Conservation (phyloP, 495 filamentous ascomycete species). For the Neurospora sp. region DNA sequence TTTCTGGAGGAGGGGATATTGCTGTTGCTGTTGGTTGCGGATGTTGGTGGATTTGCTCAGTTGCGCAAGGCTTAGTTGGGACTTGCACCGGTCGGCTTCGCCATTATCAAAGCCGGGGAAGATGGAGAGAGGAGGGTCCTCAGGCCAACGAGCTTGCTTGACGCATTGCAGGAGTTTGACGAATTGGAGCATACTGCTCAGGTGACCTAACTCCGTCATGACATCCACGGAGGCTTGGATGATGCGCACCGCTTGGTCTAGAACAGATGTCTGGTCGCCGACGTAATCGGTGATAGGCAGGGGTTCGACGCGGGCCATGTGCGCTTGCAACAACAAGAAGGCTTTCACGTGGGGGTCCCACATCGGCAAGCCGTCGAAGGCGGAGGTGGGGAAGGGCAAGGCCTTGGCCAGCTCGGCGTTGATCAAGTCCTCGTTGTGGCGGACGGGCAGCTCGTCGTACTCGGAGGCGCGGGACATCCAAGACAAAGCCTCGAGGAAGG, state of each 20-base stretch:
- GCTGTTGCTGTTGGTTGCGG: slow-evolving; percentile 17
- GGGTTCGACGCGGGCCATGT: slow-evolving; percentile 74
- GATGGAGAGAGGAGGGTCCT: slow-evolving; percentile 68
- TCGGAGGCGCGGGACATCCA: slow-evolving; percentile 94
- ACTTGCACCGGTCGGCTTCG: slow-evolving; percentile 28
- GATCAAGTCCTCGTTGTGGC: slow-evolving; percentile 98
- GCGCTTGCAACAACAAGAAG: slow-evolving; percentile 86
- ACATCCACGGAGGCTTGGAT: slow-evolving; percentile 87
- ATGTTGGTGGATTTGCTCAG: slow-evolving; percentile 5
- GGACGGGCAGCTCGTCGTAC: slow-evolving; percentile 96
- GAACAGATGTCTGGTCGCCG: slow-evolving; percentile 71
- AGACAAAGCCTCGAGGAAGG: slow-evolving; percentile 73
- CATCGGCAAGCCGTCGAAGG: slow-evolving; percentile 60
- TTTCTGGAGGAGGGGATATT: slow-evolving; percentile 28
- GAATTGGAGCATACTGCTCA: slow-evolving; percentile 63
- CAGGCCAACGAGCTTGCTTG: slow-evolving; percentile 87
- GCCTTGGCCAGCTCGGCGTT: slow-evolving; percentile 83
- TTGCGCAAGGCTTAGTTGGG: slow-evolving; percentile 12
- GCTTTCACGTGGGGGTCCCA: slow-evolving; percentile 99
- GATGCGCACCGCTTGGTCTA: slow-evolving; percentile 95
- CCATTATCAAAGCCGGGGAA: slow-evolving; percentile 61
- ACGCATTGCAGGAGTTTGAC: slow-evolving; percentile 82
- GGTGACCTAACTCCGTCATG: slow-evolving; percentile 79
- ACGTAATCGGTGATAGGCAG: slow-evolving; percentile 96
- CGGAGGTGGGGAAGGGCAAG: slow-evolving; percentile 47